Evolutionary conservation across 768 basidiomycete species (phyloP).

Genomic region (Boletus tylopilopsis): DNA sequence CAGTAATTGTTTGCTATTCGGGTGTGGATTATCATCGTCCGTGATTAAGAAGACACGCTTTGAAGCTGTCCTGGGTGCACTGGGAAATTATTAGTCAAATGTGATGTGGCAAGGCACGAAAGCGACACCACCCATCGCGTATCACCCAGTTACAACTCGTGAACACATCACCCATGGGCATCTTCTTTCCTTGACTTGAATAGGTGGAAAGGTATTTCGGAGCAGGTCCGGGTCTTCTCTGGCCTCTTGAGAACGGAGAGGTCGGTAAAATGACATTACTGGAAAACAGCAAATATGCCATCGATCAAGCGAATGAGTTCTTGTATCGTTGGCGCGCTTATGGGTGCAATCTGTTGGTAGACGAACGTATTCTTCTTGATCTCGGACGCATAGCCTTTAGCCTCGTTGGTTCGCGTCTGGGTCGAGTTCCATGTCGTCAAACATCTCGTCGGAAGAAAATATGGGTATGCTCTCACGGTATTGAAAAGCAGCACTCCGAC

Average conservation of each 20-base stretch:
- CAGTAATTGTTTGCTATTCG: constrained; percentile 53
- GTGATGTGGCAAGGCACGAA: constrained; percentile 13
- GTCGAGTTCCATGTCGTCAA: neutral
- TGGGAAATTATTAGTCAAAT: constrained; percentile 26
- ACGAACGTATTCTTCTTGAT: constrained; percentile 69
- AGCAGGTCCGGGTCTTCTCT: constrained; percentile 60
- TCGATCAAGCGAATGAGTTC: constrained; percentile 75
- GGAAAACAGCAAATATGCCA: constrained; percentile 41
- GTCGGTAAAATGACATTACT: neutral
- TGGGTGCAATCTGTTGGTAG: constrained; percentile 70
- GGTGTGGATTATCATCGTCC: constrained; percentile 52
- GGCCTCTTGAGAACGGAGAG: constrained; percentile 42
- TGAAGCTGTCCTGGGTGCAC: constrained; percentile 83
- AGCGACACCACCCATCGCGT: constrained; percentile 65
- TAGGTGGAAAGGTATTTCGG: constrained; percentile 59
- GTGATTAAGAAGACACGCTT: constrained; percentile 94
- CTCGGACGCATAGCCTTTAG: constrained; percentile 44
- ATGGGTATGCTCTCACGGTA: constrained; percentile 52
- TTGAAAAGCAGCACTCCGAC: constrained; percentile 93
- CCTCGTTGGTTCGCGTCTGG: constrained; percentile 26
- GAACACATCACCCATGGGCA: constrained; percentile 87
- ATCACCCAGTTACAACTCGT: constrained; percentile 88
- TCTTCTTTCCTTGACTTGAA: constrained; percentile 49
- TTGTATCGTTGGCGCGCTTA: constrained; percentile 81
- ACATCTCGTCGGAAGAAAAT: neutral